Evolutionary conservation across 2,329 filamentous ascomycete species (phyloP), one percentile per base, ranked within the genome.

Genomic region (Fusarium fujikuroi): DNA sequence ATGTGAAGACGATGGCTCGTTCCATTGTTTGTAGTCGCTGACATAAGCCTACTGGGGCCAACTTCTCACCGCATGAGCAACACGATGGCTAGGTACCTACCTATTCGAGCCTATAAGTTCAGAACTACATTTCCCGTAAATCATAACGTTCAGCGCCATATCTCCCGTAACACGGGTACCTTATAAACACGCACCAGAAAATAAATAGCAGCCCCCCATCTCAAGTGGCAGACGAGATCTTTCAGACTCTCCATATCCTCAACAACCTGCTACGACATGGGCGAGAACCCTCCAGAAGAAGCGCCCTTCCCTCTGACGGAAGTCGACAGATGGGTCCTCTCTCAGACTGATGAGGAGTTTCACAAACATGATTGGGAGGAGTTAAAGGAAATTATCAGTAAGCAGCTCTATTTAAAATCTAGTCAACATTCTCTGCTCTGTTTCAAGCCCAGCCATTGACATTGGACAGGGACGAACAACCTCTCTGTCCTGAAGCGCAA

Each of bases 401-500:
- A 76, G 86, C 73, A 30, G 43, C 18, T 52, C 28, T 67, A 50
- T 49, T 44, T 46, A 46, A 32, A 28, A 43, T 46, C 65, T 54
- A n/a, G 43, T 57, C 34, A 18, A 37, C 21, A 47, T 46, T 28
- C 40, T 46, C 23, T 39, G 23, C 30, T 47, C 56, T 60, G n/a
- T 40, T 58, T 36, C 40, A 34, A 49, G 37, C 30, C 15, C 23
- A 49, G 46, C 39, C 46, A 68, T 69, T 79, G 46, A 79, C 59
- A 65, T 37, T 9, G 23, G 37, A 25, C 44, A 89, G 85, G 81
- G 58, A 83, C 80, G 59, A 91, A 91, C 78, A 83, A 92, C 40
- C 91, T 98, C 67, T 89, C 92, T 70, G 86, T 88, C 30, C 92
- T 98, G 75, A 93, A 94, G 79, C 89, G 95, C 42, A 90, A 91